Evolutionary conservation across 495 filamentous ascomycete species (phyloP).

Genomic region (Bacidia rubella): DNA sequence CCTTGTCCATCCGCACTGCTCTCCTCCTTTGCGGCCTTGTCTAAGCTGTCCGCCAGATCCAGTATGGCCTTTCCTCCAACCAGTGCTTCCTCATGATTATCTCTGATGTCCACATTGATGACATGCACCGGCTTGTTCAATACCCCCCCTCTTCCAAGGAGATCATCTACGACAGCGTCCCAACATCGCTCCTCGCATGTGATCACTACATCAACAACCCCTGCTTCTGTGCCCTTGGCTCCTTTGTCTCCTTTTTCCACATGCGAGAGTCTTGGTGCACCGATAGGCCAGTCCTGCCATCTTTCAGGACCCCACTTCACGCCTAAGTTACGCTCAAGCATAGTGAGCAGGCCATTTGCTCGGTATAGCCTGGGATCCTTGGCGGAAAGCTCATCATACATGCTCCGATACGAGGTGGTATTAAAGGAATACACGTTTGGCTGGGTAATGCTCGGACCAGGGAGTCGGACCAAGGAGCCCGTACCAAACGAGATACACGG

Average conservation of each 20-base stretch:
- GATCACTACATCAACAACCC: constrained; percentile 86
- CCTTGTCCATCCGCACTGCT: constrained; percentile 52
- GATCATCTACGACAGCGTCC: constrained; percentile 94
- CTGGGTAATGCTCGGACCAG: constrained; percentile 78
- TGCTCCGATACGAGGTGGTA: constrained; percentile 77
- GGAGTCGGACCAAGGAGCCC: constrained; percentile 84
- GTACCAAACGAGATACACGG: constrained; percentile 98
- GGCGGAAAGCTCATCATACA: constrained; percentile 72
- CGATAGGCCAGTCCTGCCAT: constrained; percentile 96
- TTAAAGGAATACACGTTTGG: constrained; percentile 98
- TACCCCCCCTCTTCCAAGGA: constrained; percentile 66
- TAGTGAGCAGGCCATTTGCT: constrained; percentile 83
- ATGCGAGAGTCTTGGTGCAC: constrained; percentile 57
- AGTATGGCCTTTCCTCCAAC: constrained; percentile 85
- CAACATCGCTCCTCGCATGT: constrained; percentile 98
- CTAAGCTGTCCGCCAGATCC: constrained; percentile 77
- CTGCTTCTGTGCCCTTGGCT: constrained; percentile 68
- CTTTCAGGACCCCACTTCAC: constrained; percentile 94
- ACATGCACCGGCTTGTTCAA: constrained; percentile 91
- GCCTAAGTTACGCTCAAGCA: constrained; percentile 82
- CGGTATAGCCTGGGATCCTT: constrained; percentile 86
- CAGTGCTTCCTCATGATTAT: constrained; percentile 93
- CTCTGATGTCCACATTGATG: constrained; percentile 96
- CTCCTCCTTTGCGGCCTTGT: constrained; percentile 69
- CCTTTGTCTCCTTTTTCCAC: constrained; percentile 50